Percentiles rank a stretch among this genome's conserved stretches.
Conservation (phyloP, 1,284 basidiomycete genomes). For the Cystobasidiaceae sp. region DNA sequence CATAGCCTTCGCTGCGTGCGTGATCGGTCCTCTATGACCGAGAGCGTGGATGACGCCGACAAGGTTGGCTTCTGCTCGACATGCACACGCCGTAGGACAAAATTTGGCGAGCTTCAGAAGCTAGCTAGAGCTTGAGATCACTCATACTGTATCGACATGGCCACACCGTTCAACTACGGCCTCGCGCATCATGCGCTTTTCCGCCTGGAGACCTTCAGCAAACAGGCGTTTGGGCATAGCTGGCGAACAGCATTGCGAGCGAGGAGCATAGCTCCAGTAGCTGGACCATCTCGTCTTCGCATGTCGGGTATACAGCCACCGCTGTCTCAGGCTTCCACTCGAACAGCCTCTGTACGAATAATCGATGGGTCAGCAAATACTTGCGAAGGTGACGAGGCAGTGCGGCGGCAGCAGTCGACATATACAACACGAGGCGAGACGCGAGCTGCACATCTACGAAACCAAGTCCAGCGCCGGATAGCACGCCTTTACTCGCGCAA, state of each 20-base stretch:
- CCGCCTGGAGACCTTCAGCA: constrained; percentile 1
- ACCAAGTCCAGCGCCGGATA: constrained; percentile 3
- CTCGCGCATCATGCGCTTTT: not conserved
- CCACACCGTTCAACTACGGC: not conserved
- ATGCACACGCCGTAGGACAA: too few species aligned
- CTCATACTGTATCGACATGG: not conserved
- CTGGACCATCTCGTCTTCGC: not conserved
- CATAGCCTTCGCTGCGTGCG: too few species aligned
- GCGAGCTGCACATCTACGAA: not conserved
- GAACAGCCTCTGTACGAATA: too few species aligned
- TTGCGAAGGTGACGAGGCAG: too few species aligned
- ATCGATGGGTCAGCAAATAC: too few species aligned
- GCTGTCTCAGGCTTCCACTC: not conserved
- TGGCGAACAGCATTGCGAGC: not conserved
- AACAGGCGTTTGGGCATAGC: not conserved
- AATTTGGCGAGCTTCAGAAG: too few species aligned
- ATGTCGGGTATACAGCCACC: not conserved
- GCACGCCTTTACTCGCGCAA: not conserved
- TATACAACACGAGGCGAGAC: too few species aligned
- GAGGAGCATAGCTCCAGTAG: not conserved
- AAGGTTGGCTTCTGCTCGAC: too few species aligned
- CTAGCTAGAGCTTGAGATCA: too few species aligned
- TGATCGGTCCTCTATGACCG: too few species aligned
- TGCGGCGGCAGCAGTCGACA: too few species aligned
- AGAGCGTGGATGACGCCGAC: too few species aligned